phyloP scores from a whole-genome alignment of 768 basidiomycete genomes.

The Agrocybe praecox region DNA sequence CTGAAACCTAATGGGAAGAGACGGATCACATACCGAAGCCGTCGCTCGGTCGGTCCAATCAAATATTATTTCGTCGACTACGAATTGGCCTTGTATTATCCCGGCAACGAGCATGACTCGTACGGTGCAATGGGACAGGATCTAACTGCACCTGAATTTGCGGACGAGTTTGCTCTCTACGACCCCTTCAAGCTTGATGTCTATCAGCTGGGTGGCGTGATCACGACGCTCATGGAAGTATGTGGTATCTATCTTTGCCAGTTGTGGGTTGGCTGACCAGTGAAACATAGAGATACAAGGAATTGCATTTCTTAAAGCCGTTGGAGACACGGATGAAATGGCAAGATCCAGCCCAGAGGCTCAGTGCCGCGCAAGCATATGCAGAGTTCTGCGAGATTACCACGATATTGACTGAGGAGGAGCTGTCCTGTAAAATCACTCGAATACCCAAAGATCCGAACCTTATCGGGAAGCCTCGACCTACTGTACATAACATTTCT shows the following conservation, averaged over 20 bases:
- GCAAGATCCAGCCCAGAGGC: constrained; percentile 2
- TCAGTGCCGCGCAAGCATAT: constrained; percentile 8
- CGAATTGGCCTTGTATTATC: constrained; percentile 15
- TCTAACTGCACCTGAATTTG: constrained; percentile 24
- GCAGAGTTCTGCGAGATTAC: neutral
- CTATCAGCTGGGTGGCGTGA: constrained; percentile 24
- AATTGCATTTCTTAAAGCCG: constrained; percentile 6
- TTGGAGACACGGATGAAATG: constrained; percentile 3
- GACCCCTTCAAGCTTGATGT: constrained; percentile 33
- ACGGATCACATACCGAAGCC: constrained; percentile 7
- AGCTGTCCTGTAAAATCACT: constrained; percentile 1
- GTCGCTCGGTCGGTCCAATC: constrained; percentile 22
- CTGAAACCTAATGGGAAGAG: neutral
- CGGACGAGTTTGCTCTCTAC: constrained; percentile 17
- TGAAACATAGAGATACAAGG: constrained; percentile 4
- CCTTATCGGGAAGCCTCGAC: neutral
- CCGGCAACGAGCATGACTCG: neutral
- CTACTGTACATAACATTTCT: neutral
- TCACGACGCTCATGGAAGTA: constrained; percentile 7
- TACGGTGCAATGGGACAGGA: constrained; percentile 20
- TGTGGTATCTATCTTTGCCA: neutral
- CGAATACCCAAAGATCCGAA: neutral
- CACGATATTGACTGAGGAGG: neutral
- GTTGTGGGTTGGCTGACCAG: neutral
- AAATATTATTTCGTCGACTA: constrained; percentile 31